Evolutionary conservation across 768 basidiomycete genomes (phyloP).

Genomic region (Gymnopilus junonius): DNA sequence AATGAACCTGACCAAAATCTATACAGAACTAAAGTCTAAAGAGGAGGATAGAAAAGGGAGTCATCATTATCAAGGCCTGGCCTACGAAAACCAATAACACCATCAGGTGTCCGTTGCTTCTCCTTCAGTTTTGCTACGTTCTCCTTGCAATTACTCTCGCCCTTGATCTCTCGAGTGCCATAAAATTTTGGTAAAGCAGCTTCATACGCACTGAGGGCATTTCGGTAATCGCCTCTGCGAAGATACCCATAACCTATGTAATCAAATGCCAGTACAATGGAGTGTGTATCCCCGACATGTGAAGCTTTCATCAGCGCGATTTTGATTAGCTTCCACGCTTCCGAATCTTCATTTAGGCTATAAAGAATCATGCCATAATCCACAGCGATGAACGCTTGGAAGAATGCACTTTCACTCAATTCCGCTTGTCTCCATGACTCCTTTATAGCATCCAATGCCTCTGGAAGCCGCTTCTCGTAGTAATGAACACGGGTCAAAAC

Average conservation of each 20-base stretch:
- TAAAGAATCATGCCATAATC: slow-evolving; percentile 5
- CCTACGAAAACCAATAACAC: slow-evolving; percentile 3
- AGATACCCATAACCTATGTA: slow-evolving; percentile 14
- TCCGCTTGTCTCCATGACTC: slow-evolving; percentile 1
- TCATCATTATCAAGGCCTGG: slow-evolving; percentile 3
- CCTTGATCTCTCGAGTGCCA: not conserved
- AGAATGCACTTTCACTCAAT: slow-evolving; percentile 5
- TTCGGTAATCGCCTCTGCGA: slow-evolving; percentile 10
- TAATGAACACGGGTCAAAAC: slow-evolving; percentile 2
- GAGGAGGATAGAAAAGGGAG: slow-evolving; percentile 1
- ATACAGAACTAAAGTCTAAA: not conserved
- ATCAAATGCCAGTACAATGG: not conserved
- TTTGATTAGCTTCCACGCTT: slow-evolving; percentile 2
- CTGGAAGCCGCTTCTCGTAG: not conserved
- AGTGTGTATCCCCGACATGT: not conserved
- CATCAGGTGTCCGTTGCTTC: slow-evolving; percentile 3
- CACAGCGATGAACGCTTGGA: slow-evolving; percentile 5
- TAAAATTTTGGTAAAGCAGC: slow-evolving; percentile 3
- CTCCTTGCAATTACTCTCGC: not conserved
- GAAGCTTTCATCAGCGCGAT: slow-evolving; percentile 5
- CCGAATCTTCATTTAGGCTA: slow-evolving; percentile 1
- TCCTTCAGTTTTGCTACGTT: slow-evolving; percentile 6
- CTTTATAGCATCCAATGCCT: slow-evolving; percentile 2
- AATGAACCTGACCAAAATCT: not conserved
- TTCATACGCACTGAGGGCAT: slow-evolving; percentile 9